Base-by-base conservation (phyloP, 371 early-diverging fungal species). In the Smittium culicis region DNA sequence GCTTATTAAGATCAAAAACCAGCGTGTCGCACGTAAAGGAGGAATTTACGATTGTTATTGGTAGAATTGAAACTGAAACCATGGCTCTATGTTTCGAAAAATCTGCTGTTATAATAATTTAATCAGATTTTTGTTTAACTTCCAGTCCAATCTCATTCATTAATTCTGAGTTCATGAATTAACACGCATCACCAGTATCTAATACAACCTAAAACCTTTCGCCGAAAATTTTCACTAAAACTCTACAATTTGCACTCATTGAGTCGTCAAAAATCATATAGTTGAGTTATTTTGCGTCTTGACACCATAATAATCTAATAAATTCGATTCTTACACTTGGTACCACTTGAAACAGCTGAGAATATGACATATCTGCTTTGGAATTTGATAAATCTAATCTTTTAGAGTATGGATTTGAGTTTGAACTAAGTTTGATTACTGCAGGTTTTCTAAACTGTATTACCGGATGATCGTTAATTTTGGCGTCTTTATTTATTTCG, bases 321-420 rank as follows among this genome's bases (percentile, higher is more conserved):
- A 63, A 11, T 33, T 63, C 63, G 11, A 3, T 63, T 24, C 31
- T 63, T 3, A 63, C 11, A 32, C 31, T 32, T 31, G 33, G 25
- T 33, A 33, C 28, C 17, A 63, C 5, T 11, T 63, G 31, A n/a
- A 63, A 5, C n/a, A 63, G 63, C 35, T 63, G 63, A n/a, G 63
- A n/a, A 32, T 34, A 63, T 11, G 60, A 59, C 5, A 59, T 5
- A n/a, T 59, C 25, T 59, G 60, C 60, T 32, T 59, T 59, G 5
- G 60, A 29, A 25, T 59, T 25, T 27, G 5, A 5, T 11, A 59
- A 25, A 59, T 59, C 32, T 59, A 32, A 11, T 32, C 32, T 16
- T 14, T 11, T 59, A 11, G 60, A 59, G 25, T 59, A 14, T 16
- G 16, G 28, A 5, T 11, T 16, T 14, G 11, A 11, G 5, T 27